These are phyloP conservation scores for Knufia petricola DNA, from an alignment of 2,329 filamentous ascomycete genomes.

Conservation along the genomic window DNA sequence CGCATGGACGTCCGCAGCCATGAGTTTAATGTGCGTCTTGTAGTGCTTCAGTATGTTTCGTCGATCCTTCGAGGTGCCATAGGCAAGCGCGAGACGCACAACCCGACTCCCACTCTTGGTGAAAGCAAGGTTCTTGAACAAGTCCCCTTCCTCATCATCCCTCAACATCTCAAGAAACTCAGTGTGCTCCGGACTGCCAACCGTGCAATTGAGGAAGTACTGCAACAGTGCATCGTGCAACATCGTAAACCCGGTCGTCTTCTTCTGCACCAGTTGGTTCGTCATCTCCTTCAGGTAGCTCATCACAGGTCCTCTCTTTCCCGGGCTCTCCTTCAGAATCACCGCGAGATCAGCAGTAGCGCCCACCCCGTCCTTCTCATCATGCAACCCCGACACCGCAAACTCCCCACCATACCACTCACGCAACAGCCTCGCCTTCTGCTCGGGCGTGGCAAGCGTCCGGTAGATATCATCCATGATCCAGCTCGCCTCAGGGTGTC, in stretches of 20 bases:
- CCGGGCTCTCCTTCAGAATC: slow-evolving; percentile 67
- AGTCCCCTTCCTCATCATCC: slow-evolving; percentile 79
- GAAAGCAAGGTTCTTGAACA: slow-evolving; percentile 92
- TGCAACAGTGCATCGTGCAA: slow-evolving; percentile 97
- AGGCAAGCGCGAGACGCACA: slow-evolving; percentile 69
- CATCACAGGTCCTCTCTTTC: slow-evolving; percentile 82
- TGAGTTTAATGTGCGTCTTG: slow-evolving; percentile 77
- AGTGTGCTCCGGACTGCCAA: slow-evolving; percentile 68
- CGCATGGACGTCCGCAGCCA: slow-evolving; percentile 70
- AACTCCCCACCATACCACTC: slow-evolving; percentile 98
- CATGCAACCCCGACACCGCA: slow-evolving; percentile 31
- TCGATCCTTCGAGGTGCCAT: slow-evolving; percentile 84
- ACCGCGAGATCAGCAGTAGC: slow-evolving; percentile 56
- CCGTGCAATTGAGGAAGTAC: slow-evolving; percentile 74
- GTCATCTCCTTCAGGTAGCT: slow-evolving; percentile 75
- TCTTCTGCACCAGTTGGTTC: slow-evolving; percentile 90
- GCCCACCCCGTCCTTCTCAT: slow-evolving; percentile 9
- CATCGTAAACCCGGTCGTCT: slow-evolving; percentile 93
- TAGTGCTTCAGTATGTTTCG: slow-evolving; percentile 80
- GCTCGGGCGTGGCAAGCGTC: slow-evolving; percentile 70
- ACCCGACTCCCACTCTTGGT: slow-evolving; percentile 79
- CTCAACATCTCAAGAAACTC: slow-evolving; percentile 88
- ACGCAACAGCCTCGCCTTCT: slow-evolving; percentile 73
- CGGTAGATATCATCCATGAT: slow-evolving; percentile 96
- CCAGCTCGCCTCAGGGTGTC: slow-evolving; percentile 93